A percentile compares a stretch with the other conserved stretches of the same genome.
Conservation (phyloP, 2,329 filamentous ascomycete species). For the Emergomyces africanus region DNA sequence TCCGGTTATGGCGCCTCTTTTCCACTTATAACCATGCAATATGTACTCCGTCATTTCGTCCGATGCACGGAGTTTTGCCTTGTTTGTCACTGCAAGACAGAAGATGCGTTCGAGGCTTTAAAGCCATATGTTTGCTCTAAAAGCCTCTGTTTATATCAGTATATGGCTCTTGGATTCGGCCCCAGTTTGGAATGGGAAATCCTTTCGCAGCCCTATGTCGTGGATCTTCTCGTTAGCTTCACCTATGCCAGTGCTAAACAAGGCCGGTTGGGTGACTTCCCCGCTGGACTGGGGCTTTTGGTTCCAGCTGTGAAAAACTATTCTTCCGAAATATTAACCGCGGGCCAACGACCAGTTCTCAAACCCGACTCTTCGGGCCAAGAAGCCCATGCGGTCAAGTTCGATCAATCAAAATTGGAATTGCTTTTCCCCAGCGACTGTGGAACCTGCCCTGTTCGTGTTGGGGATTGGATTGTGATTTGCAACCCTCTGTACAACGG, state of each 20-base stretch:
- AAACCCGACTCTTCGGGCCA: constrained; percentile 1
- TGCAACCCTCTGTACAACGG: constrained; percentile 7
- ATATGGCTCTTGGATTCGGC: constrained; percentile 74
- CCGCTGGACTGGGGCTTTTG: constrained; percentile 42
- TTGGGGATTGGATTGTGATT: constrained; percentile 43
- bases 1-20: constrained; percentile 32
- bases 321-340: background rate
- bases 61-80: constrained; percentile 80
- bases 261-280: constrained; percentile 39
- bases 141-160: constrained; percentile 72
- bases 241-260: constrained; percentile 50
- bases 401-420: constrained; percentile 28
- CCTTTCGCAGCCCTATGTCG: constrained; percentile 61
- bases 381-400: constrained; percentile 9
- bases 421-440: constrained; percentile 28
- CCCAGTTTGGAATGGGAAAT: constrained; percentile 80
- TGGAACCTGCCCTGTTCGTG: constrained; percentile 23
- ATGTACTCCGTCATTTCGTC: constrained; percentile 61
- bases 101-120: constrained; percentile 44
- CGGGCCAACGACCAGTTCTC: background rate
- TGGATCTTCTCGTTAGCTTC: constrained; percentile 73
- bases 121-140: constrained; percentile 60
- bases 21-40: constrained; percentile 55
- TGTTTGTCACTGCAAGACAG: constrained; percentile 61
- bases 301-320: constrained; percentile 5